Evolutionary conservation across 108 stramenopile species (phyloP).

Genomic region (Cyclotella atomus): DNA sequence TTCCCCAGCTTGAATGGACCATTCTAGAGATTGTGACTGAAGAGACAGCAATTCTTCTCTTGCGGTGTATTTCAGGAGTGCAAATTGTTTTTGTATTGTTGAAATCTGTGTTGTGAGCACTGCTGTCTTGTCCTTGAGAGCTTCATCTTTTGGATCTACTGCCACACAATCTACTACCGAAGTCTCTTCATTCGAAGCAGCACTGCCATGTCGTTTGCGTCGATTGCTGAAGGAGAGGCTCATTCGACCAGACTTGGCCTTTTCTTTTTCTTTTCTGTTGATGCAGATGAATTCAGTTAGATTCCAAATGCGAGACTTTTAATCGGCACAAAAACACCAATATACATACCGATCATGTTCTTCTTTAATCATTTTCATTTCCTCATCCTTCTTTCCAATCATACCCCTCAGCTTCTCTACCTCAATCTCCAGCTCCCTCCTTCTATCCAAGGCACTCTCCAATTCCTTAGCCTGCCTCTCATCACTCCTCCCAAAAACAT

Average conservation of each 20-base stretch:
- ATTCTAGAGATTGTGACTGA: constrained; percentile 40
- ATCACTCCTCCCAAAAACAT: constrained; percentile 43
- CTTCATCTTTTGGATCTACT: background rate
- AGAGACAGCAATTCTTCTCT: constrained; percentile 53
- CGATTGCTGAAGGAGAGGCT: constrained; percentile 20
- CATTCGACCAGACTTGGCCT: constrained; percentile 36
- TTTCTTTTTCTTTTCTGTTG: constrained; percentile 38
- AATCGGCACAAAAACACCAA: too few species aligned
- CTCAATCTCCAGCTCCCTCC: constrained; percentile 61
- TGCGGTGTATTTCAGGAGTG: constrained; percentile 53
- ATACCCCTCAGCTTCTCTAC: constrained; percentile 39
- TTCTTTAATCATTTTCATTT: constrained; percentile 36
- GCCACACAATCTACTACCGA: background rate
- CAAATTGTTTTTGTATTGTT: constrained; percentile 47
- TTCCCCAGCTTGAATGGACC: constrained; percentile 44
- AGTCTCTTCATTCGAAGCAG: background rate
- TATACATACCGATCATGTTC: constrained; percentile 22
- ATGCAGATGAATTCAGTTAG: background rate
- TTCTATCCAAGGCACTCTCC: constrained; percentile 37
- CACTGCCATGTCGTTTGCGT: constrained; percentile 2
- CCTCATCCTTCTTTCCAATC: constrained; percentile 23
- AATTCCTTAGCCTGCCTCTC: constrained; percentile 44
- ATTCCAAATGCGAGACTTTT: background rate
- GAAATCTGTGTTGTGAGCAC: background rate
- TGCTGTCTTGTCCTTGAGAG: background rate